A percentile compares a stretch with the other conserved stretches of the same genome.
These are phyloP conservation scores for Cercophora scortea DNA, from an alignment of 495 filamentous ascomycete species.

Conservation along the genomic window DNA sequence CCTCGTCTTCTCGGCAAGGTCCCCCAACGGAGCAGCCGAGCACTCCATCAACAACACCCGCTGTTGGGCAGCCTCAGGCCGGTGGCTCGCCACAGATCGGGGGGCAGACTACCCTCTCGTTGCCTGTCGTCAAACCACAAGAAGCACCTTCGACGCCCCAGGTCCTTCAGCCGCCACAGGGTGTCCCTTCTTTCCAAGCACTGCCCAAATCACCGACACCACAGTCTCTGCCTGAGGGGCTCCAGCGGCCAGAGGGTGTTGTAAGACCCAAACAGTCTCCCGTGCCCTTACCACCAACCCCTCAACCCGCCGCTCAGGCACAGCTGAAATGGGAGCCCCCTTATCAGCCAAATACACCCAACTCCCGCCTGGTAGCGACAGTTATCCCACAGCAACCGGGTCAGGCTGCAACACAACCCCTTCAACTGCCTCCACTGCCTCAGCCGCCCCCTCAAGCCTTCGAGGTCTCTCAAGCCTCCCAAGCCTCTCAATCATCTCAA, in stretches of 20 bases:
- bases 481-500: too few species aligned
- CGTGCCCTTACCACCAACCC: background rate
- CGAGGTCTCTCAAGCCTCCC: too few species aligned
- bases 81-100: conserved; percentile 6
- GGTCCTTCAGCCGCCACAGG: conserved; percentile 36
- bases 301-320: conserved; percentile 12
- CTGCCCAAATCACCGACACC: conserved; percentile 16
- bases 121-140: conserved; percentile 15
- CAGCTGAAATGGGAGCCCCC: conserved; percentile 43
- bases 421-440: too few species aligned
- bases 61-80: conserved; percentile 5
- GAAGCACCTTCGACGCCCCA: conserved; percentile 19
- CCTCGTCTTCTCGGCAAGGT: background rate
- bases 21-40: background rate
- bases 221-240: conserved; percentile 18
- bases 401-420: conserved; percentile 11
- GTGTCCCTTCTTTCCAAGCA: conserved; percentile 17
- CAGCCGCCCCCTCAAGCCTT: too few species aligned
- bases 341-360: conserved; percentile 30
- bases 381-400: conserved; percentile 14
- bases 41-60: background rate
- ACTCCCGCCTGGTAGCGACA: conserved; percentile 14
- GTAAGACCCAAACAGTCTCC: conserved; percentile 9
- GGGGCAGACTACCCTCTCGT: conserved; percentile 9
- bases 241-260: conserved; percentile 20